Conservation (phyloP, 2,329 filamentous ascomycete genomes). For the Phoma sp. region DNA sequence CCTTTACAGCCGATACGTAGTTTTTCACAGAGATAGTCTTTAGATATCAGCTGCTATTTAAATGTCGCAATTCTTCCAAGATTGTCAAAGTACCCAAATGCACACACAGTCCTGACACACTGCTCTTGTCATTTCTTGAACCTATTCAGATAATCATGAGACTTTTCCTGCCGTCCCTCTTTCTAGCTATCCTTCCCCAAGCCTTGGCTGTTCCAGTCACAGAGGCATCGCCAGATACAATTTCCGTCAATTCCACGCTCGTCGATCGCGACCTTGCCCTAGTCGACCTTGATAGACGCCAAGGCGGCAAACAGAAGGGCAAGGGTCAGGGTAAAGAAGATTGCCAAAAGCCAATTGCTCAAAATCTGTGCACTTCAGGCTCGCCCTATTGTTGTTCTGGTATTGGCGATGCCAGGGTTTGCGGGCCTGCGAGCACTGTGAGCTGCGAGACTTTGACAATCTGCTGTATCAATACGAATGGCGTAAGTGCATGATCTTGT, state of each 20-base stretch:
- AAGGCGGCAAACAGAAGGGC: neutral
- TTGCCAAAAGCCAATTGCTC: constrained; percentile 2
- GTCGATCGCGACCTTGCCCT: neutral
- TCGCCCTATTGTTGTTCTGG: constrained; percentile 1
- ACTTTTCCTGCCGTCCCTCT: neutral
- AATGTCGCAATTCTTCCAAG: too few species aligned
- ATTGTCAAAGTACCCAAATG: too few species aligned
- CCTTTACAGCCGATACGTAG: too few species aligned
- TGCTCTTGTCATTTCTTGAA: neutral
- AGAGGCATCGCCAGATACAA: neutral
- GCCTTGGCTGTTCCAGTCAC: neutral
- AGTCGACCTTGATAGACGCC: neutral
- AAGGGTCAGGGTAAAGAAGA: neutral
- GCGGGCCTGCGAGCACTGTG: neutral
- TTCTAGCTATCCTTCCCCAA: neutral
- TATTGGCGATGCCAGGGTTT: neutral
- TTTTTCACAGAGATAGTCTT: too few species aligned
- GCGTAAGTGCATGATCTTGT: neutral
- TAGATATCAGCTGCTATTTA: too few species aligned
- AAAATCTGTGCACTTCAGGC: neutral
- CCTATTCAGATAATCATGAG: neutral
- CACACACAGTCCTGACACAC: too few species aligned
- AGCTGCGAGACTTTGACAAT: neutral
- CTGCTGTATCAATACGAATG: constrained; percentile 2
- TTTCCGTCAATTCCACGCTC: neutral